Base-by-base conservation (phyloP, 495 filamentous ascomycete species). In the Penicillium paradoxum region DNA sequence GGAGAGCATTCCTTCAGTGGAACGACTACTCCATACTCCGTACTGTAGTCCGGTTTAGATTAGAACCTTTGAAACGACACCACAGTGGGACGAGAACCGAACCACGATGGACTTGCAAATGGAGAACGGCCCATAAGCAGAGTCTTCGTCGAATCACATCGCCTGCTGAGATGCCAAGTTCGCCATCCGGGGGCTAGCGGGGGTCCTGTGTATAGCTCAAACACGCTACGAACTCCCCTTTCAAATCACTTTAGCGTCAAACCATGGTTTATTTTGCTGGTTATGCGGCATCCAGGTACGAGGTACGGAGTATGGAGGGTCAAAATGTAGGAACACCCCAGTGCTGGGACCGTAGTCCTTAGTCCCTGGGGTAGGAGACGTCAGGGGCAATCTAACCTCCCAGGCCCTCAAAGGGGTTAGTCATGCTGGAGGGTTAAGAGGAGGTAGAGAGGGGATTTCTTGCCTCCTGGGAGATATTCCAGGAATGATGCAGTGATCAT, bases 181-280 rank as follows among this genome's bases (percentile, higher is more conserved):
- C 60, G 51, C 62, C 56, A 39, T 38, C n/a, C n/a, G n/a, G 53
- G 50, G 55, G 45, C 22, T 13, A 38, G 57, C 58, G 60, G 60
- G 53, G 50, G 42, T n/a, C 4, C 5, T 32, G 33, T 37, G 49
- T 64, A 19, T 64, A 62, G 33, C 49, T 64, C 63, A 66, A 66
- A 66, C 63, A 59, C 63, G 50, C 63, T 63, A 62, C 42, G 58
- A 66, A 64, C 60, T 53, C 57, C 3, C 24, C 24, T 48, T 42
- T 43, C 32, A 30, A 29, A 38, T 15, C 30, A 34, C 21, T 30
- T 46, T 48, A 51, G 40, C 50, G 47, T 50, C 49, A 56, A 59
- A 58, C 56, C 40, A 15, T 53, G 18, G 45, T 14, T 3, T 2
- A 21, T 27, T 27, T 13, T 13, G 19, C 19, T 6, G 36, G 36